These are phyloP conservation scores for Puccinia horiana DNA, from an alignment of 1,284 basidiomycete species.

Conservation along the genomic window DNA sequence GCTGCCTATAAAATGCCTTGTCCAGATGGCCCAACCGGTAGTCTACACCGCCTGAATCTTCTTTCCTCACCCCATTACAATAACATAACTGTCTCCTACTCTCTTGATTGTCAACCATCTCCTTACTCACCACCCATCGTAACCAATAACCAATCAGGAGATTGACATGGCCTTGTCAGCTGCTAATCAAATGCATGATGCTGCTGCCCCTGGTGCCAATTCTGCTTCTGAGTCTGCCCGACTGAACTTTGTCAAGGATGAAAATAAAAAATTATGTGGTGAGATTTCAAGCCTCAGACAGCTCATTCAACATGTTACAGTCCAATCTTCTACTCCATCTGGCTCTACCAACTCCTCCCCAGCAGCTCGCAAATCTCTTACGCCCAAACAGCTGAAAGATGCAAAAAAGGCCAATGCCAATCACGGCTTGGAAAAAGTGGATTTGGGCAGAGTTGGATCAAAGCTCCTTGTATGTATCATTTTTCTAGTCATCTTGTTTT, in stretches of 20 bases:
- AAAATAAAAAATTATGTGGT: background rate
- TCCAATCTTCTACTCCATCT: background rate
- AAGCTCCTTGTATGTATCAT: background rate
- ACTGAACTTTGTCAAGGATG: background rate
- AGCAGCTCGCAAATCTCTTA: conserved; percentile 24
- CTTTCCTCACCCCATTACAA: too few relatives aligned
- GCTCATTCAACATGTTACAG: background rate
- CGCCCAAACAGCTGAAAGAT: conserved; percentile 16
- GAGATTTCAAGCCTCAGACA: conserved; percentile 7
- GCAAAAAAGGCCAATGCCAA: background rate
- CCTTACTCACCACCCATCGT: too few relatives aligned
- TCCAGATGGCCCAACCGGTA: too few relatives aligned
- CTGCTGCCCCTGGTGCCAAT: background rate
- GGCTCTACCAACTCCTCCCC: background rate
- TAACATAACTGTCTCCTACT: too few relatives aligned
- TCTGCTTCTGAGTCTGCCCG: background rate
- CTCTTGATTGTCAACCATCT: too few relatives aligned
- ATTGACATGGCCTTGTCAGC: too few relatives aligned
- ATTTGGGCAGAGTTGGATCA: too few relatives aligned
- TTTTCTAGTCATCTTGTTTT: background rate
- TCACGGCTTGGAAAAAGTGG: conserved; percentile 10
- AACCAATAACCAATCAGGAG: too few relatives aligned
- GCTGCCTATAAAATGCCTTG: too few relatives aligned
- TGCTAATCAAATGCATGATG: too few relatives aligned
- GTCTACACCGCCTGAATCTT: too few relatives aligned